Base-by-base conservation (phyloP, 2,329 filamentous ascomycete genomes). In the Neonectria neomacrospora region DNA sequence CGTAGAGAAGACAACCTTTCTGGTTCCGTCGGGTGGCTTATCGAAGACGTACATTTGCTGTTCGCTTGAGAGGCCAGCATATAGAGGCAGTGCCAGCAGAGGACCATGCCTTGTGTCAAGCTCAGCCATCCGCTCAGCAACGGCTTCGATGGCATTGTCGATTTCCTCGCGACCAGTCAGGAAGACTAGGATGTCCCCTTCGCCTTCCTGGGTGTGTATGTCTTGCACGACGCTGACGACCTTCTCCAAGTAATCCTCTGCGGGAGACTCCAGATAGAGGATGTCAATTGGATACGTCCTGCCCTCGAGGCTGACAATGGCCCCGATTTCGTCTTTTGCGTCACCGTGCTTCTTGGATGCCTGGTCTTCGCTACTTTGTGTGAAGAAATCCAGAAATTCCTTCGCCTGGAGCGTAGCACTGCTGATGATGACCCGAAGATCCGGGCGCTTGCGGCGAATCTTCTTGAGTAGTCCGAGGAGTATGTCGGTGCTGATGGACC, bases 41-140 rank as follows among this genome's bases (percentile, higher is more conserved):
- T 97, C 93, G 75, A 98, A 98, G 42, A 98, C 91, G 68, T 94
- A 94, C 88, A 97, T 95, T 75, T 98, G 96, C 73, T 97, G 90
- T 67, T 97, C 94, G 9, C 91, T 93, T 2, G 93, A 88, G 6
- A 98, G 85, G 2, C 95, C 96, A 5, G 96, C 93, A 75, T 96
- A 98, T 0, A 98, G 85, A 1, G 95, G 94, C 9, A 98, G 79
- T 20, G 79, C 67, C 47, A 74, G 71, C 3, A 80, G 57, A 9
- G 64, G 61, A 8, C 72, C 74, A 39, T 76, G 65, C 56, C 65
- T 73, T 6, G 70, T 56, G 32, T 71, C 85, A 23, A 94, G 82
- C 48, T 88, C 85, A 10, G 83, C 84, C 34, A 91, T 84, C 41
- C 90, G 89, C 69, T 97, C 92, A 1, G 90, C 86, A 32, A 97